Evolutionary conservation across 306 rosid genomes (phyloP), one percentile per base, ranked within the genome.

Genomic region (Alnus rubra): DNA sequence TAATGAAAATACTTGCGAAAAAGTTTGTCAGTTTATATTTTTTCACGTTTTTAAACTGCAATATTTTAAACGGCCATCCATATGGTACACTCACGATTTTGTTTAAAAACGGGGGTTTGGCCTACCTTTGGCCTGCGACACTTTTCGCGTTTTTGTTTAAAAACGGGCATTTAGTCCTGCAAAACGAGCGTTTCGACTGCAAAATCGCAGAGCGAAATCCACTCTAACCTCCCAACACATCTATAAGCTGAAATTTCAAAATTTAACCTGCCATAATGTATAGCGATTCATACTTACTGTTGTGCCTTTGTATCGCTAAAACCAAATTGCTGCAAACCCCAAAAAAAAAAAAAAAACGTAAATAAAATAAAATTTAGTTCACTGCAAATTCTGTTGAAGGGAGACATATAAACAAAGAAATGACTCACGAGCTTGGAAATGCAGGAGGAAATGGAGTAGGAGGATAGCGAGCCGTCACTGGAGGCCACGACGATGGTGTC

Each of bases 401-500:
- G 53, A 19, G 1, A 15, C 30, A 7, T 30, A 12, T 5, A 15
- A 54, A 30, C 47, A 5, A 7, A 31, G 0, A 58, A 70, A 52
- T 62, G 69, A 12, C 71, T 35, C 67, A 90, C 96, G 28, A 84
- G 92, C 72, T 92, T 89, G 68, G 92, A 84, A 74, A 92, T 81
- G 82, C 88, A 77, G 55, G 91, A 79, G 62, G 95, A 69, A 49
- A 94, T 87, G 76, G 93, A 85, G 82, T 91, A 94, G 67, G 95
- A 88, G 49, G 97, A 94, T 73, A 91, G 73, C 76, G 87, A 91
- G 49, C 98, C 97, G 69, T 94, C 97, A 76, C 98, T 91, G 80
- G 98, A 89, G 52, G 92, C 97, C 49, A 83, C 90, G 65, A 94
- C 76, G 75, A 94, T 85, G 75, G 88, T 45, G 53, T 91, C 89